Evolutionary conservation across 768 basidiomycete genomes (phyloP).

Genomic region (Hypholoma fasciculare): DNA sequence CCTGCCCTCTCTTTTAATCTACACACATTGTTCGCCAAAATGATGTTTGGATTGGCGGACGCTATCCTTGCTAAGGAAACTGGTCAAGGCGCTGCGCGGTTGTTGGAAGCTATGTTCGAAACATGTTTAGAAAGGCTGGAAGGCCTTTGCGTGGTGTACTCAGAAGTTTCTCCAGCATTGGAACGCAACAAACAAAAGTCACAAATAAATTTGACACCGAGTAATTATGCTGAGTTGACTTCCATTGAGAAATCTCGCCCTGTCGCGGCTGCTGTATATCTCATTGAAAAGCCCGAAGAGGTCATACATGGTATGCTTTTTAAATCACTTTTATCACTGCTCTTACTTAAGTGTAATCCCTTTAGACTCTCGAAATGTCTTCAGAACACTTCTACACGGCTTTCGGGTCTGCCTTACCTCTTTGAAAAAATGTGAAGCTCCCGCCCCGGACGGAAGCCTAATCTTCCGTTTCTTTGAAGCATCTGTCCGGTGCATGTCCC

Average conservation of each 20-base stretch:
- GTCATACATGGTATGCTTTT: conserved; percentile 66
- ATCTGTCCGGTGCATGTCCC: conserved; percentile 78
- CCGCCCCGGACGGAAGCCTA: conserved; percentile 80
- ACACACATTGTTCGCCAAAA: conserved; percentile 90
- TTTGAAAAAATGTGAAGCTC: conserved; percentile 78
- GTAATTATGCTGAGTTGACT: conserved; percentile 49
- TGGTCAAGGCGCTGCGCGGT: conserved; percentile 60
- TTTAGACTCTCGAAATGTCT: conserved; percentile 82
- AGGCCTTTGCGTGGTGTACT: conserved; percentile 67
- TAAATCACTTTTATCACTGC: neutral
- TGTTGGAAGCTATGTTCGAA: conserved; percentile 79
- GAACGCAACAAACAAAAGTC: conserved; percentile 38
- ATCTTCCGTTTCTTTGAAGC: conserved; percentile 88
- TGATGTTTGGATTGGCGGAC: conserved; percentile 89
- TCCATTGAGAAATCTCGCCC: conserved; percentile 87
- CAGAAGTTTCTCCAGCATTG: conserved; percentile 49
- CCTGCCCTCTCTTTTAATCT: conserved; percentile 75
- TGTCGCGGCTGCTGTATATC: conserved; percentile 73
- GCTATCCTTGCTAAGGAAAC: conserved; percentile 77
- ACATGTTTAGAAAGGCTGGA: conserved; percentile 84
- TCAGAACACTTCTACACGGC: conserved; percentile 86
- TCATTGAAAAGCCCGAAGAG: conserved; percentile 81
- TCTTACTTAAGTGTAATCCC: conserved; percentile 7
- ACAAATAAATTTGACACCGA: conserved; percentile 28
- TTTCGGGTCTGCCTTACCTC: conserved; percentile 78